Conservation (phyloP, 345 rosid species). For the Cardamine resedifolia region DNA sequence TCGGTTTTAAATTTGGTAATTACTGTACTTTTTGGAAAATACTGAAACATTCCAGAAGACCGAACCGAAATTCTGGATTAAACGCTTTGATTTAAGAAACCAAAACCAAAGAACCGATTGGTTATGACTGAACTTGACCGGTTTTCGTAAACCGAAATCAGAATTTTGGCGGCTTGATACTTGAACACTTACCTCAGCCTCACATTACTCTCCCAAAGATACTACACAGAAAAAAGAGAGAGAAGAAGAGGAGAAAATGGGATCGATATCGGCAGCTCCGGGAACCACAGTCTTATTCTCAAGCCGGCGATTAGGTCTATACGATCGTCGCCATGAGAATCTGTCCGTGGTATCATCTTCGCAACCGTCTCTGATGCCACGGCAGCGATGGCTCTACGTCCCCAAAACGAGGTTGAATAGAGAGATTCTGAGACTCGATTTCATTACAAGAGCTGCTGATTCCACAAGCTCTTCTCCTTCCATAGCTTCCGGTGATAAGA, state of each 20-base stretch:
- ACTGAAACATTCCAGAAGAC: background rate
- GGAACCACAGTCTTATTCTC: constrained; percentile 34
- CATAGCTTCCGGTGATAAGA: constrained; percentile 39
- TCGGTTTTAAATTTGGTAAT: too few species aligned
- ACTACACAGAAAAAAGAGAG: background rate
- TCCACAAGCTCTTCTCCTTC: constrained; percentile 61
- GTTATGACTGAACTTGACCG: background rate
- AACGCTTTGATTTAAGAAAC: background rate
- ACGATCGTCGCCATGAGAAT: constrained; percentile 33
- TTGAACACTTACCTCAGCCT: constrained; percentile 30
- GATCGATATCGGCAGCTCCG: constrained; percentile 37
- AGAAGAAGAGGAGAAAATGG: constrained; percentile 28
- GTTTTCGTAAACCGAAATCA: constrained; percentile 11
- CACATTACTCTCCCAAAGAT: constrained; percentile 28
- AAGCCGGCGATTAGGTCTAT: constrained; percentile 9
- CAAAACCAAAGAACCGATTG: background rate
- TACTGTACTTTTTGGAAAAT: too few species aligned
- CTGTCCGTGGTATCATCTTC: constrained; percentile 41
- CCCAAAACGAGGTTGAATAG: constrained; percentile 21
- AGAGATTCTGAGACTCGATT: constrained; percentile 28
- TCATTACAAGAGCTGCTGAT: constrained; percentile 59
- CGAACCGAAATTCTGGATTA: background rate
- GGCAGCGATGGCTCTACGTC: constrained; percentile 29
- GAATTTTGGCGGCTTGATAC: constrained; percentile 50
- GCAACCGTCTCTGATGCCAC: constrained; percentile 22